Evolutionary conservation across 2,329 filamentous ascomycete species (phyloP).

Genomic region (Aurifilum marmelostoma): DNA sequence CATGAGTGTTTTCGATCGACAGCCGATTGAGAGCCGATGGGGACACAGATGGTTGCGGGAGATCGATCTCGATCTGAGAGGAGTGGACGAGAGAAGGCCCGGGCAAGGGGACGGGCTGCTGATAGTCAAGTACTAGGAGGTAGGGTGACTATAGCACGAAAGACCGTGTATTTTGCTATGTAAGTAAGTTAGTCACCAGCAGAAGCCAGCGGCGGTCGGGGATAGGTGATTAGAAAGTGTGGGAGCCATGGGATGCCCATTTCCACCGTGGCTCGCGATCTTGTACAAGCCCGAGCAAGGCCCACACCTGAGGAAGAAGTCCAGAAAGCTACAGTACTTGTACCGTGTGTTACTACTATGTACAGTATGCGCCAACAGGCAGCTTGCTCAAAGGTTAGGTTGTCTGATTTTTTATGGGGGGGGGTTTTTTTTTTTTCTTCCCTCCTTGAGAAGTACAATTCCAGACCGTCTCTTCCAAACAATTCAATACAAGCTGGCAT

Average conservation of each 20-base stretch:
- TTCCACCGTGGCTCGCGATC: no score
- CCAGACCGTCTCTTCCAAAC: not conserved
- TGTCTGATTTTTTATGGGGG: no score
- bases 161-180: not conserved
- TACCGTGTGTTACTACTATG: no score
- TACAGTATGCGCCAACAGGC: no score
- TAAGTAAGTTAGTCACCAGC: not conserved
- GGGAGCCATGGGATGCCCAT: no score
- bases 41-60: not conserved
- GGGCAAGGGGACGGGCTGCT: not conserved
- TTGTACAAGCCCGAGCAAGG: not conserved
- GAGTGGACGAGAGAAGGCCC: no score
- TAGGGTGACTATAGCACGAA: no score
- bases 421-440: no score
- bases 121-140: not conserved
- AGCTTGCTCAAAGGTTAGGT: no score
- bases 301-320: not conserved
- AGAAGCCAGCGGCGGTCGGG: not conserved
- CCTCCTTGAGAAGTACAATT: not conserved
- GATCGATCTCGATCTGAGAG: constrained; percentile 12
- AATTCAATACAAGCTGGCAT: no score
- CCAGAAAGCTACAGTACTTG: no score
- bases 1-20: not conserved
- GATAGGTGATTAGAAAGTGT: not conserved
- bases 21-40: not conserved